Conservation (phyloP, 139 green algal genomes). For the Closterium sp. region DNA sequence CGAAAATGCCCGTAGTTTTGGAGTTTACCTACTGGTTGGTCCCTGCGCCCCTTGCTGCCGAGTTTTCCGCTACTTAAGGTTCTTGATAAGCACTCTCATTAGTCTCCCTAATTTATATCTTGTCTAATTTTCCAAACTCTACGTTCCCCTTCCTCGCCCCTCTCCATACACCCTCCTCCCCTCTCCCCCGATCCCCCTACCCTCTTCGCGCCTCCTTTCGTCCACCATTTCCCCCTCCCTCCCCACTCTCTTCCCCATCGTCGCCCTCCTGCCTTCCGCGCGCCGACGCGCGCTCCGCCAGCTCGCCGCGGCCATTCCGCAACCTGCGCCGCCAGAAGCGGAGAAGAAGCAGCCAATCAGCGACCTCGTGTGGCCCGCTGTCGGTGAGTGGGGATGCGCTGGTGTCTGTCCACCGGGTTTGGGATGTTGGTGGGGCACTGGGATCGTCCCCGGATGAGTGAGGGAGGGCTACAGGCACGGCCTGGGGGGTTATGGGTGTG, state of each 20-base stretch:
- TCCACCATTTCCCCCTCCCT: neutral
- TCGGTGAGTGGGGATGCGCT: neutral
- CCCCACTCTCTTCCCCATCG: too few relatives aligned
- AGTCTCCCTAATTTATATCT: neutral
- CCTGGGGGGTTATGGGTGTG: too few relatives aligned
- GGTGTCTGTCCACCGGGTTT: too few relatives aligned
- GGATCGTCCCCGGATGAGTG: too few relatives aligned
- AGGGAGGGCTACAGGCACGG: too few relatives aligned
- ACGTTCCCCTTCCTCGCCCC: neutral
- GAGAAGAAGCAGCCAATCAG: neutral
- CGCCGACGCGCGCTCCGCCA: neutral
- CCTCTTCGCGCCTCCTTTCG: too few relatives aligned
- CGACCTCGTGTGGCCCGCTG: neutral
- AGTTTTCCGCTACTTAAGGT: neutral
- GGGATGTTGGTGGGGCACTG: too few relatives aligned
- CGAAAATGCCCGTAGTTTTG: neutral
- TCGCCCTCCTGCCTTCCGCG: neutral
- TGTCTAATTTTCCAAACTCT: too few relatives aligned
- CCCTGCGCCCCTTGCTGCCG: neutral
- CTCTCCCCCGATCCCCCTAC: neutral
- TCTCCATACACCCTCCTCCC: neutral
- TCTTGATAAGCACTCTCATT: neutral
- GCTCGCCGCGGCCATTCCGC: neutral
- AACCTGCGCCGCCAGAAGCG: neutral
- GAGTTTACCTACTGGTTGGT: neutral